phyloP scores from a whole-genome alignment of 805 yeast species.

The Lachancea sp. region DNA sequence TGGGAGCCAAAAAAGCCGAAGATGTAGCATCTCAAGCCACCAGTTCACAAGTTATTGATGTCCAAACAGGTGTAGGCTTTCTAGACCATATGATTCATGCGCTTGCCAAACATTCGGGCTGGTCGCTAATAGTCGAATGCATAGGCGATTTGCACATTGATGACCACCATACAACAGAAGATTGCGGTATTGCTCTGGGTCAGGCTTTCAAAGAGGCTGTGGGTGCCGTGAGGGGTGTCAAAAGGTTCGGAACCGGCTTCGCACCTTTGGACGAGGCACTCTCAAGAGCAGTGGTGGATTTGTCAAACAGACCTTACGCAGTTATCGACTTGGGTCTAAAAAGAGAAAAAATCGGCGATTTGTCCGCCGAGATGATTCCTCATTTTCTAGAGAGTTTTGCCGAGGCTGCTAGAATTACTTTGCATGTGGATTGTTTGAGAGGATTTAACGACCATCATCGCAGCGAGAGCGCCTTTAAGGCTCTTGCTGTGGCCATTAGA shows the following conservation, averaged over 20 bases:
- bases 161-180: constrained; percentile 96
- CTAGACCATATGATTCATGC: constrained; percentile 98
- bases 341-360: constrained; percentile 88
- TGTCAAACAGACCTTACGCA: constrained; percentile 89
- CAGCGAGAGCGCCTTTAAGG: constrained; percentile 94
- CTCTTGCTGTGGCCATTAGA: constrained; percentile 84
- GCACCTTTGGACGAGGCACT: constrained; percentile 97
- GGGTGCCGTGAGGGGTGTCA: constrained; percentile 84
- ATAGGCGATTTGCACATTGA: constrained; percentile 93
- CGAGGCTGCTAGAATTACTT: constrained; percentile 79
- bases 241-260: constrained; percentile 86
- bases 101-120: constrained; percentile 91
- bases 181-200: constrained; percentile 89
- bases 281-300: constrained; percentile 91
- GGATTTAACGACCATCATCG: constrained; percentile 96
- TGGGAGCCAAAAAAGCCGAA: constrained; percentile 31
- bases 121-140: constrained; percentile 87
- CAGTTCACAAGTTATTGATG: constrained; percentile 62
- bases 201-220: constrained; percentile 82
- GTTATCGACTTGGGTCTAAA: constrained; percentile 83
- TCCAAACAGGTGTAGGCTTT: constrained; percentile 91
- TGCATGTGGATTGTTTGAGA: constrained; percentile 90
- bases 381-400: constrained; percentile 94
- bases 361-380: constrained; percentile 96
- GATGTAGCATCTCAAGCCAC: constrained; percentile 67